Conservation (phyloP, 208 protist species). For the Naegleria gruberi region DNA sequence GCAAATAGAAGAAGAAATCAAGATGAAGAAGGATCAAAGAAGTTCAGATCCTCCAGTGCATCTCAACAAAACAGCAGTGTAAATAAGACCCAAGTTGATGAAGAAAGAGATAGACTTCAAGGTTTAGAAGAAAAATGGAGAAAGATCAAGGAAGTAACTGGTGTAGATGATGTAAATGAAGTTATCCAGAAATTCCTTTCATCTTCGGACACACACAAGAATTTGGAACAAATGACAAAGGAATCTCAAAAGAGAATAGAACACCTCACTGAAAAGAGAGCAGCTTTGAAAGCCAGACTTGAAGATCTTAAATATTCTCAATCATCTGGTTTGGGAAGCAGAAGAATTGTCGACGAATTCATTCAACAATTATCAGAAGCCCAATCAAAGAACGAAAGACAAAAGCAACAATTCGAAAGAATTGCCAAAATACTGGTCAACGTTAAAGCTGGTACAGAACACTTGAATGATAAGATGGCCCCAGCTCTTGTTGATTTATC, state of each 20-base stretch:
- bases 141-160: constrained; percentile 72
- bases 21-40: constrained; percentile 28
- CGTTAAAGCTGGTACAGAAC: constrained; percentile 71
- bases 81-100: constrained; percentile 35
- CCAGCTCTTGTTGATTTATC: not conserved
- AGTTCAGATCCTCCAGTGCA: constrained; percentile 20
- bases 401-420: constrained; percentile 51
- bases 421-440: constrained; percentile 63
- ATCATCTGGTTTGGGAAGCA: constrained; percentile 41
- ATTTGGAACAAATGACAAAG: constrained; percentile 53
- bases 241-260: constrained; percentile 58
- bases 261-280: constrained; percentile 50
- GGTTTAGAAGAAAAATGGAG: constrained; percentile 72
- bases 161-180: constrained; percentile 63
- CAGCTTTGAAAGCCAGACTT: constrained; percentile 45
- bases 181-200: constrained; percentile 73
- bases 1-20: constrained; percentile 4
- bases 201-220: constrained; percentile 62
- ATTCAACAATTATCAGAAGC: constrained; percentile 64
- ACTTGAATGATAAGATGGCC: constrained; percentile 68
- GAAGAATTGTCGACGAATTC: constrained; percentile 72
- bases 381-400: constrained; percentile 50
- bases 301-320: constrained; percentile 57
- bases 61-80: not conserved
- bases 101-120: constrained; percentile 61